Evolutionary conservation across 495 filamentous ascomycete genomes (phyloP), one percentile per base, ranked within the genome.

Genomic region (Hypoxylon lenormandii): DNA sequence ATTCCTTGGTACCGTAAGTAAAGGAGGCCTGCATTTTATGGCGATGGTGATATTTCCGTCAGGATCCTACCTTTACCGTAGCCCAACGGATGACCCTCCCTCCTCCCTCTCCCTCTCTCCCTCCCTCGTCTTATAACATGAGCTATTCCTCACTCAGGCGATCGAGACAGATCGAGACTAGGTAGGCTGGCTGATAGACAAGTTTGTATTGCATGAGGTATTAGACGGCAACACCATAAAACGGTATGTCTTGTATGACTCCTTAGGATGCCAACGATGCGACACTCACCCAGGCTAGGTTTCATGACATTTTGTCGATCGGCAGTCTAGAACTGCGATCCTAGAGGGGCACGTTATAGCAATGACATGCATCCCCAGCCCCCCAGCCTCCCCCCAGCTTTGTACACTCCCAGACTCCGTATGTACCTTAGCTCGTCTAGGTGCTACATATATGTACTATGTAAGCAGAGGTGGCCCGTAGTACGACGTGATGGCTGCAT

Each of bases 301-400:
- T 66, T 66, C 62, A 66, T 71, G 30, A 55, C 38, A 59, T 23
- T 53, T 21, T 49, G 58, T 36, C 50, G 59, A 68, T 72, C 64
- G 37, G 18, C 23, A 67, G 60, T 64, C 69, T 72, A 72, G 64
- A 68, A 72, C 69, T 16, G 33, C 43, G 59, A 56, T 53, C 59
- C 54, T 57, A 30, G 59, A 64, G 50, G 40, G 46, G 42, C 48
- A 43, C 45, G 59, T 56, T 56, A 69, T 68, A 61, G 37, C 53
- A 53, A 64, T 60, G 69, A 69, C 64, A 72, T 60, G 64, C 69
- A 64, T 72, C 64, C 64, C 64, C 64, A 33, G 30, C 54, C 54
- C 46, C 48, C 48, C 15, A 23, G 49, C 48, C 30, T 7, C 30
- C 30, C 30, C 30, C 30, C 30, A 33, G 30, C 30, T 33, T 26